Percentiles rank a stretch among this genome's conserved stretches.
Conservation (phyloP, 768 basidiomycete genomes). For the Lactarius hengduanensis region DNA sequence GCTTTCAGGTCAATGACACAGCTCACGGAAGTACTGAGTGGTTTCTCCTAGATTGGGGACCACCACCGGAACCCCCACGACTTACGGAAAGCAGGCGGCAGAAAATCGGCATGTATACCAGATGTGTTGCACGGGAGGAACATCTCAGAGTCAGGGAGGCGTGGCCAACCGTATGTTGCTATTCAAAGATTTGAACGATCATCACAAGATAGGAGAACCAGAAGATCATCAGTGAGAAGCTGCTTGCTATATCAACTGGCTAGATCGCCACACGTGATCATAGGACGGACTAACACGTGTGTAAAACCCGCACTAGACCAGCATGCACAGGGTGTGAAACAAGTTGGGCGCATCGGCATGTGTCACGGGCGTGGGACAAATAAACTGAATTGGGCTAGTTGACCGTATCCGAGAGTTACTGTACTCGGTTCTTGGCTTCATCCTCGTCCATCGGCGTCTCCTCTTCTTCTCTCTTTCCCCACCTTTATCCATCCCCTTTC, state of each 20-base stretch:
- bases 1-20: background rate
- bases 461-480: slow-evolving; percentile 17
- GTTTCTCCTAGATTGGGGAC: background rate
- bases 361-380: slow-evolving; percentile 11
- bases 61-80: background rate
- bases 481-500: slow-evolving; percentile 25
- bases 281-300: background rate
- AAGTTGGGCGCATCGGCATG: background rate
- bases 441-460: slow-evolving; percentile 1
- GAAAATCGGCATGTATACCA: background rate
- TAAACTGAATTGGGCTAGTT: background rate
- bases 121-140: background rate
- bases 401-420: background rate
- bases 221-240: background rate
- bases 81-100: background rate
- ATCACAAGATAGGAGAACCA: background rate
- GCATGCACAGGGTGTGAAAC: background rate
- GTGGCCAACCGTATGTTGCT: too few species aligned
- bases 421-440: slow-evolving; percentile 9
- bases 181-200: background rate
- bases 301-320: background rate
- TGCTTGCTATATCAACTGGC: background rate
- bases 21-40: background rate
- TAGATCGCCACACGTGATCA: background rate
- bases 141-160: background rate